Conservation (phyloP, 2,329 filamentous ascomycete genomes). For the Trichoderma lentiforme region DNA sequence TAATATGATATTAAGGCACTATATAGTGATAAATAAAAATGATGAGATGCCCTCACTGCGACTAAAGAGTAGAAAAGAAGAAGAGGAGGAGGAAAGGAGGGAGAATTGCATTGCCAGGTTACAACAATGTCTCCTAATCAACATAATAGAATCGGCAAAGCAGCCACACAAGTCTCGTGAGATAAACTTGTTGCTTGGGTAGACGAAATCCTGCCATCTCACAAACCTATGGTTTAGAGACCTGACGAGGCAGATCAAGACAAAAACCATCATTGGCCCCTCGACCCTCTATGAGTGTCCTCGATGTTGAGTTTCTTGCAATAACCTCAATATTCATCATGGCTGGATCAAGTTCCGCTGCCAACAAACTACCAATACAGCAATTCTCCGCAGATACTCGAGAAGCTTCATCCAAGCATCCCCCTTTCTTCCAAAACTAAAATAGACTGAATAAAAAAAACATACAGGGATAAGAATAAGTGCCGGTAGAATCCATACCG, state of each 20-base stretch:
- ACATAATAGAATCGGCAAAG: background rate
- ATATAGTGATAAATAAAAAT: background rate
- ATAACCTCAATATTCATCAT: background rate
- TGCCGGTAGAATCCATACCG: background rate
- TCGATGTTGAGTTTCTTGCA: background rate
- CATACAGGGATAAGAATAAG: background rate
- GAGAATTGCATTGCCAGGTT: background rate
- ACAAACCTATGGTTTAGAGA: no score
- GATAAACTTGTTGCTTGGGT: no score
- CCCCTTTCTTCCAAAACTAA: background rate
- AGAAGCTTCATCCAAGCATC: background rate
- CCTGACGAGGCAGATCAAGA: background rate
- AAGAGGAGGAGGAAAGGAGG: background rate
- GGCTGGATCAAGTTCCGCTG: background rate
- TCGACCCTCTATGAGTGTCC: rapidly evolving
- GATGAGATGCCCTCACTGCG: background rate
- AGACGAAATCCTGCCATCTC: background rate
- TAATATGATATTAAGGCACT: background rate
- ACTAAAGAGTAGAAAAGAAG: background rate
- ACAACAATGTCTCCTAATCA: background rate
- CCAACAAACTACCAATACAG: background rate
- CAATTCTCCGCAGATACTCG: background rate
- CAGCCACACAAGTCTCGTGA: no score
- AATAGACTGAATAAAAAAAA: background rate
- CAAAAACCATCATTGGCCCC: background rate